phyloP scores from a whole-genome alignment of 768 basidiomycete species.

The Tulasnella sp. region DNA sequence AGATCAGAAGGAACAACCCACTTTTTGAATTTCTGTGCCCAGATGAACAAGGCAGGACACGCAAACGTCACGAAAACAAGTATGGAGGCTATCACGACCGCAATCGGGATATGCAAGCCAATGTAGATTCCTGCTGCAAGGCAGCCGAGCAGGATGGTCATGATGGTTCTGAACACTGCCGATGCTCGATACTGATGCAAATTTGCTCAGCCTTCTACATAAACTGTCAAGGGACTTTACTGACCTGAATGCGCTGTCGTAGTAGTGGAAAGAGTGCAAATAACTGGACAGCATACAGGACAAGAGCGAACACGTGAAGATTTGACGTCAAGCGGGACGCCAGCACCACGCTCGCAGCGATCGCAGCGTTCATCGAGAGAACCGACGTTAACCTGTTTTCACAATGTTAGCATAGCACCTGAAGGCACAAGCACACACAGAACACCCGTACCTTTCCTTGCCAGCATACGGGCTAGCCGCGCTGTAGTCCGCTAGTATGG shows the following conservation, averaged over 20 bases:
- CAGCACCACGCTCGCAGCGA: slow-evolving; percentile 85
- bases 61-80: slow-evolving; percentile 53
- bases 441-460: background rate
- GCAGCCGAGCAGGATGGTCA: slow-evolving; percentile 44
- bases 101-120: slow-evolving; percentile 43
- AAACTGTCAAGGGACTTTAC: slow-evolving; percentile 13
- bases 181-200: slow-evolving; percentile 17
- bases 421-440: too few relatives aligned
- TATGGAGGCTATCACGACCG: slow-evolving; percentile 39
- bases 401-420: background rate
- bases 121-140: slow-evolving; percentile 41
- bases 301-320: slow-evolving; percentile 77
- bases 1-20: slow-evolving; percentile 27
- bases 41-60: slow-evolving; percentile 63
- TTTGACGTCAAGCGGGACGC: slow-evolving; percentile 81
- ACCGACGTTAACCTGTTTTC: slow-evolving; percentile 59
- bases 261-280: slow-evolving; percentile 80
- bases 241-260: slow-evolving; percentile 35
- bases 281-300: slow-evolving; percentile 68
- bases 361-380: slow-evolving; percentile 80
- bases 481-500: slow-evolving; percentile 74
- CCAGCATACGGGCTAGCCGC: slow-evolving; percentile 20
- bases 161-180: slow-evolving; percentile 37
- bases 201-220: slow-evolving; percentile 20
- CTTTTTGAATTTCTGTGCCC: slow-evolving; percentile 88